These are phyloP conservation scores for Xylaria sp. DNA, from an alignment of 2,329 filamentous ascomycete genomes.

Conservation along the genomic window DNA sequence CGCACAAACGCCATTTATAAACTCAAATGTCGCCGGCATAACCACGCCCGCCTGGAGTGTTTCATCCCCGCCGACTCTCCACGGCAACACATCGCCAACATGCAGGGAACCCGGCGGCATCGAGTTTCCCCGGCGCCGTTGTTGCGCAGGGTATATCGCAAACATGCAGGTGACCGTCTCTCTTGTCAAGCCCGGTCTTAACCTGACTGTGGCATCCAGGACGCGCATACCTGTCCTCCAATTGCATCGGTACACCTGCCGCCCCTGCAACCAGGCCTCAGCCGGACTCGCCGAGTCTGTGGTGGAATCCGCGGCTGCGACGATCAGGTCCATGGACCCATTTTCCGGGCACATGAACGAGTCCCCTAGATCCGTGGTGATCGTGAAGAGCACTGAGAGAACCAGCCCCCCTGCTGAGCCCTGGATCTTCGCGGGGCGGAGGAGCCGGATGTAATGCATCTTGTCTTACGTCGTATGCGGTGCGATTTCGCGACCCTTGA, in stretches of 20 bases:
- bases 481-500: not conserved
- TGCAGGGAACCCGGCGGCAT: conserved; percentile 22
- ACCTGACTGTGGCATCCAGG: conserved; percentile 41
- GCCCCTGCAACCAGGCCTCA: not conserved
- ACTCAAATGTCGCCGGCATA: conserved; percentile 36
- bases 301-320: conserved; percentile 43
- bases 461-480: not conserved
- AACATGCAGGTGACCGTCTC: conserved; percentile 28
- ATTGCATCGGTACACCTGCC: conserved; percentile 17
- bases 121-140: not conserved
- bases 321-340: conserved; percentile 50
- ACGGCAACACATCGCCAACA: conserved; percentile 29
- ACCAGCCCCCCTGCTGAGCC: conserved; percentile 11
- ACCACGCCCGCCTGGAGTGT: conserved; percentile 26
- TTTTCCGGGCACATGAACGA: conserved; percentile 55
- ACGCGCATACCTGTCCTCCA: conserved; percentile 48
- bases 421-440: conserved; percentile 52
- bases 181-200: conserved; percentile 19
- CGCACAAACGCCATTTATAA: conserved; percentile 30
- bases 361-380: conserved; percentile 64
- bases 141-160: conserved; percentile 29
- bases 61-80: conserved; percentile 5
- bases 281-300: not conserved
- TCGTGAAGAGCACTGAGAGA: conserved; percentile 54
- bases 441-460: conserved; percentile 65